Evolutionary conservation across 2,329 filamentous ascomycete species (phyloP), one percentile per base, ranked within the genome.

Genomic region (Colletotrichum cuscutae): DNA sequence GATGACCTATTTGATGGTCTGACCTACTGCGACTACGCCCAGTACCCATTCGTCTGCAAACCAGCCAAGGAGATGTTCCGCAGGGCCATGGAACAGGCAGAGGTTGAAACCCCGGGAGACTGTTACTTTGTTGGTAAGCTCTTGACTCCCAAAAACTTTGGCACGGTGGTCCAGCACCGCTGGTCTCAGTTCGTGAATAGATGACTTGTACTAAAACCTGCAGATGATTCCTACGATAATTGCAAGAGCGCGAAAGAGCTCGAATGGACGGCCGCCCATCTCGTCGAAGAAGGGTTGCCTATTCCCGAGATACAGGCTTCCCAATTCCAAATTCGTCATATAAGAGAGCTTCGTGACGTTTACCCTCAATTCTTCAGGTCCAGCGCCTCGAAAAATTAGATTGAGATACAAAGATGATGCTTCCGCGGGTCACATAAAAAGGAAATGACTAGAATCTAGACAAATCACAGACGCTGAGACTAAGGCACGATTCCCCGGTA

Each of bases 1-100:
- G 95, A 97, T 1, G 94, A 98, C 79, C 84, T 96, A 22, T 99
- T 99, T 79, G 96, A 98, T 75, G 97, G 97, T 4, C 90, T 98
- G 74, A 99, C 97, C 0, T 99, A 91, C 81, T 99, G 97, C 80
- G 94, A 99, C 82, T 99, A 99, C 82, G 88, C 86, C 6, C 84
- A 89, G 19, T 85, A 90, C 42, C 92, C 90, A 2, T 87, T 99
- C 74, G 83, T 97, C 58, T 98, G 97, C 86, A 99, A 99, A 82
- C 97, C 97, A 3, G 89, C 93, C 67, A 86, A 87, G 65, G 90
- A 91, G 59, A 97, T 97, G 93, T 99, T 91, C 80, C 89, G 88
- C 49, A 98, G 97, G 84, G 97, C 94, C 3, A 98, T 98, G 93
- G 85, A 82, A 53, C 93, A 98, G 77, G 95, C 96, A 0, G 93